Evolutionary conservation across 2,329 filamentous ascomycete genomes (phyloP), one percentile per base, ranked within the genome.

Genomic region (Clonostachys rhizophaga): DNA sequence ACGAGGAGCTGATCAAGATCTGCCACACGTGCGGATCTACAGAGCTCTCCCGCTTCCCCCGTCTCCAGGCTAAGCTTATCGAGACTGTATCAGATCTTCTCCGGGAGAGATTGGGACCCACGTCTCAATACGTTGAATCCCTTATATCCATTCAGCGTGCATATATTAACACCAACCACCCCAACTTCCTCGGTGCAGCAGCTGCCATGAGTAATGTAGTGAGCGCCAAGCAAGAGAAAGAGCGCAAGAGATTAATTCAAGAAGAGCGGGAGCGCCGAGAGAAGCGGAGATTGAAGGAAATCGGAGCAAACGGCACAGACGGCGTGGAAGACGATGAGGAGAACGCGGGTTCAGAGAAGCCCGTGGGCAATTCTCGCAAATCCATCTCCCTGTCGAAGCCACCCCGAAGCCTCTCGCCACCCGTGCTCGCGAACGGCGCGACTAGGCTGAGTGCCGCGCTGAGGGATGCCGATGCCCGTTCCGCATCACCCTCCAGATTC

Each of bases 81-180:
- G 94, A 99, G 68, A 92, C 96, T 16, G 94, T 99, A 3, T 97
- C 94, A 7, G 94, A 99, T 64, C 82, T 99, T 41, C 77, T 99
- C 45, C 85, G 94, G 47, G 94, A 99, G 70, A 83, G 92, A 50
- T 77, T 99, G 6, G 94, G 94, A 3, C 94, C 94, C 11, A 84
- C 88, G 48, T 95, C 92, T 3, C 79, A 71, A 45, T 99, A 99
- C 56, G 94, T 99, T 40, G 94, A 96, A 67, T 97, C 92, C 39
- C 77, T 99, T 52, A 99, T 99, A 55, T 87, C 94, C 24, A 99
- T 99, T 50, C 94, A 99, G 69, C 83, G 94, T 55, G 94, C 94
- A 17, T 99, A 99, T 69, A 97, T 99, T 71, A 99, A 99, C 73
- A 99, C 94, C 40, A 99, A 99, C 62, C 94, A 99, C 64, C 94